Percentiles rank a stretch among this genome's conserved stretches.
Conservation (phyloP, 140 eudicot species). For the Oenanthe javanica region DNA sequence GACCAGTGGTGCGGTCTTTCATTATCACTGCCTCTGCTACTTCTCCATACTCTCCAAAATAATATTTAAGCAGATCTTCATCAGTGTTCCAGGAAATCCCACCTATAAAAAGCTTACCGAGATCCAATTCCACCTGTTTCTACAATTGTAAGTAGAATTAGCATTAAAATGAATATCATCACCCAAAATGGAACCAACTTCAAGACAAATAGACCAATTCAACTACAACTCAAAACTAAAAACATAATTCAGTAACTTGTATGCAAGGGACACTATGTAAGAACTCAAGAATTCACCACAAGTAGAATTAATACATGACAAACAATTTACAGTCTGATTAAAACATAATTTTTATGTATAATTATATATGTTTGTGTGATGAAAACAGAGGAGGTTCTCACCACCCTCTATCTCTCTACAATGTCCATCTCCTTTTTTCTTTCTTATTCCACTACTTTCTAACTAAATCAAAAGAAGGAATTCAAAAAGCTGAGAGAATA, state of each 20-base stretch:
- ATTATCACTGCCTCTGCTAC: conserved; percentile 76
- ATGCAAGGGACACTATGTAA: not conserved
- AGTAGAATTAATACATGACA: conserved; percentile 13
- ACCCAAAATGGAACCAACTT: conserved; percentile 18
- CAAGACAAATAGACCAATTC: conserved; percentile 14
- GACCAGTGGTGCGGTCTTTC: conserved; percentile 83
- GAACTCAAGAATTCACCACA: conserved; percentile 2
- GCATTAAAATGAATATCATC: not conserved
- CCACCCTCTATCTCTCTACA: conserved; percentile 4
- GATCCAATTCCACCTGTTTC: conserved; percentile 26
- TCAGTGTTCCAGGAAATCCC: conserved; percentile 96
- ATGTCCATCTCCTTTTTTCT: conserved; percentile 11
- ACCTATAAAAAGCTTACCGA: conserved; percentile 80
- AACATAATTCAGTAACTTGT: not conserved
- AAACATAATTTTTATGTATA: not conserved
- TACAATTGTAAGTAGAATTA: not conserved
- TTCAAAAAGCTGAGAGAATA: conserved; percentile 25
- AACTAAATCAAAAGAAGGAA: conserved; percentile 37
- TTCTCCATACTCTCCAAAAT: conserved; percentile 66
- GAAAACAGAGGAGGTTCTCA: conserved; percentile 36
- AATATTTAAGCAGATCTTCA: conserved; percentile 68
- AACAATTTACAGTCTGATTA: not conserved
- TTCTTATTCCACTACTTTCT: conserved; percentile 42
- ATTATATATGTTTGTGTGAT: no score
- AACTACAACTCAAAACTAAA: conserved; percentile 21